phyloP scores from a whole-genome alignment of 345 rosid species.

The Eucalyptus pauciflora region DNA sequence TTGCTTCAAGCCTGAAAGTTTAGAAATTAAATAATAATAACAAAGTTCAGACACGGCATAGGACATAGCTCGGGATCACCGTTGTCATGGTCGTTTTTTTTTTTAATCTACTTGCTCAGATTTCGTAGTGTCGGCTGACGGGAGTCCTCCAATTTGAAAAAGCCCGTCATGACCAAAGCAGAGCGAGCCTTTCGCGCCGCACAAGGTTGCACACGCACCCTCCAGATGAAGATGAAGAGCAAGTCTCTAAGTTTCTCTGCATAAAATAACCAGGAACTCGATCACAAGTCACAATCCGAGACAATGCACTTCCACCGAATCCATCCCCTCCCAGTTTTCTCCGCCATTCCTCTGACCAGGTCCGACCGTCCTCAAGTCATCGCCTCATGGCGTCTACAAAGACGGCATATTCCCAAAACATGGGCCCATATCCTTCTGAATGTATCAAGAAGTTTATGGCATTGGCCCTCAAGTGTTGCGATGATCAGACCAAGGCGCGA shows the following conservation, averaged over 20 bases:
- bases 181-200: background rate
- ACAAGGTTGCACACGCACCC: background rate
- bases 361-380: background rate
- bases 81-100: background rate
- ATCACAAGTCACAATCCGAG: background rate
- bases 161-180: background rate
- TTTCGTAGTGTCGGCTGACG: background rate
- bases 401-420: background rate
- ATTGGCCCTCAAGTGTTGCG: no score
- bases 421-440: no score
- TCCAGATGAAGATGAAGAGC: background rate
- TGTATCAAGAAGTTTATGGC: no score
- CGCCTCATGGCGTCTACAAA: background rate
- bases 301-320: background rate
- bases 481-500: no score
- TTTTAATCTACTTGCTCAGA: rapidly evolving
- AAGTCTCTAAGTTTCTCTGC: background rate
- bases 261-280: background rate
- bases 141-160: background rate
- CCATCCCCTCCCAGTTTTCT: background rate
- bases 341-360: background rate
- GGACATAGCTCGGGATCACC: background rate
- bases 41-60: background rate
- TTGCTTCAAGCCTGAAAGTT: no score
- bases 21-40: no score